Conservation (phyloP, 208 protist genomes). For the Porcisia hertigi region DNA sequence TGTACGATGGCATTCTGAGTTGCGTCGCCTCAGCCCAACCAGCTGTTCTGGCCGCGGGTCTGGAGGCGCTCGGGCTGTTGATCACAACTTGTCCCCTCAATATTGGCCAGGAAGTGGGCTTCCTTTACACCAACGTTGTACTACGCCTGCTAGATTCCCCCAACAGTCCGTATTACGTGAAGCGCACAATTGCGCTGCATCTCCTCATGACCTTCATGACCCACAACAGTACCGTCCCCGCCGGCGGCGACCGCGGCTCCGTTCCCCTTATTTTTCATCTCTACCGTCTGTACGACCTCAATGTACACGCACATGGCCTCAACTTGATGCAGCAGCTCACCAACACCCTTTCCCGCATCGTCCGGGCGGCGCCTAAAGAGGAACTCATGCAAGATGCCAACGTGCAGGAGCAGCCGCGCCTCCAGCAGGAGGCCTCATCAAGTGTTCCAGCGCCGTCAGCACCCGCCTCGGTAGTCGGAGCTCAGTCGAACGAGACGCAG, state of each 20-base stretch:
- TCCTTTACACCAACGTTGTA: conserved; percentile 91
- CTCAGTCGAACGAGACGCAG: background rate
- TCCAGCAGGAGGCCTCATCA: conserved; percentile 18
- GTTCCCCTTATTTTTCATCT: conserved; percentile 69
- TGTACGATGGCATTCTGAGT: conserved; percentile 89
- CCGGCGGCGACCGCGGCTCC: background rate
- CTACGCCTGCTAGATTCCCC: conserved; percentile 92
- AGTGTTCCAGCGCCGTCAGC: background rate
- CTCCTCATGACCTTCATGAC: conserved; percentile 72
- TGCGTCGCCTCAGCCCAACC: conserved; percentile 85
- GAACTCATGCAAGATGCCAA: conserved; percentile 27
- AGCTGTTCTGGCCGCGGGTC: conserved; percentile 83
- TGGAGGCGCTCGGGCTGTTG: conserved; percentile 90
- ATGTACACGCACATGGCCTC: conserved; percentile 71
- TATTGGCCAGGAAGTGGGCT: conserved; percentile 87
- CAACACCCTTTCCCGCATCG: conserved; percentile 68
- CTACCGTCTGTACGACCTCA: conserved; percentile 82
- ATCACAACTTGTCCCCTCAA: conserved; percentile 41
- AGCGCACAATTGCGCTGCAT: conserved; percentile 85
- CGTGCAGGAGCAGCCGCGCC: conserved; percentile 31
- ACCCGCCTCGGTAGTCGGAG: background rate
- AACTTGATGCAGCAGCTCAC: conserved; percentile 85
- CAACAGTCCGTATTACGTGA: conserved; percentile 85
- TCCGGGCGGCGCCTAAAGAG: conserved; percentile 63
- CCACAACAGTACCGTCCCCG: conserved; percentile 8